phyloP scores from a whole-genome alignment of 768 basidiomycete genomes.

The Podaxis sp. region DNA sequence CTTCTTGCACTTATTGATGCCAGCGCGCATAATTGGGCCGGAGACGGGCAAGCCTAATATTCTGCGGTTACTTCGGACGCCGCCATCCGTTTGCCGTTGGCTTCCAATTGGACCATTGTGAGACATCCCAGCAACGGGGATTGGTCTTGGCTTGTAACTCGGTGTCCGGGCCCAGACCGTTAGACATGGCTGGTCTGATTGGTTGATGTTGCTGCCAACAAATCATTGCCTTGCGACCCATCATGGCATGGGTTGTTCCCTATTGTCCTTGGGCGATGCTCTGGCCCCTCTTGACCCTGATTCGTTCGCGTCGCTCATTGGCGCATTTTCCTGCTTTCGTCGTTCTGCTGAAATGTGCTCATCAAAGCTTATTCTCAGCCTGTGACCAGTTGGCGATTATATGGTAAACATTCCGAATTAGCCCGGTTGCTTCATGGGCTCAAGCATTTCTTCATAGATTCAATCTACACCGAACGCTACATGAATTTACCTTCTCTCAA shows the following conservation, averaged over 20 bases:
- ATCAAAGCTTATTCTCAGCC: constrained; percentile 43
- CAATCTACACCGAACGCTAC: constrained; percentile 97
- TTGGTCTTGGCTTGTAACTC: constrained; percentile 4
- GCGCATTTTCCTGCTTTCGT: neutral
- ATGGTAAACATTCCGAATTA: constrained; percentile 47
- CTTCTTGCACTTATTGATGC: neutral
- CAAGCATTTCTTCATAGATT: constrained; percentile 47
- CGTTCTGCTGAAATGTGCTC: neutral
- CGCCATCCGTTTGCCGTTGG: neutral
- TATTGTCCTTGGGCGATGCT: neutral
- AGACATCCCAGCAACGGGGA: neutral
- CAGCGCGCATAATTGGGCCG: neutral
- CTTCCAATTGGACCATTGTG: constrained; percentile 4
- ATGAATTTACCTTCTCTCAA: constrained; percentile 85
- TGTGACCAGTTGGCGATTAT: constrained; percentile 83
- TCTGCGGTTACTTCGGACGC: constrained; percentile 9
- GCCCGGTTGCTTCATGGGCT: neutral
- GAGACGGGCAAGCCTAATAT: neutral
- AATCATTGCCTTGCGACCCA: neutral
- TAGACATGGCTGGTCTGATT: constrained; percentile 2
- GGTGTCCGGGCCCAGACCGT: constrained; percentile 9
- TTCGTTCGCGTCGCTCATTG: neutral
- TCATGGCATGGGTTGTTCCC: no score
- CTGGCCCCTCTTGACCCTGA: neutral
- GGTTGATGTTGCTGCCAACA: neutral